Base-by-base conservation (phyloP, 2,329 filamentous ascomycete species). In the Epichloe sylvatica region DNA sequence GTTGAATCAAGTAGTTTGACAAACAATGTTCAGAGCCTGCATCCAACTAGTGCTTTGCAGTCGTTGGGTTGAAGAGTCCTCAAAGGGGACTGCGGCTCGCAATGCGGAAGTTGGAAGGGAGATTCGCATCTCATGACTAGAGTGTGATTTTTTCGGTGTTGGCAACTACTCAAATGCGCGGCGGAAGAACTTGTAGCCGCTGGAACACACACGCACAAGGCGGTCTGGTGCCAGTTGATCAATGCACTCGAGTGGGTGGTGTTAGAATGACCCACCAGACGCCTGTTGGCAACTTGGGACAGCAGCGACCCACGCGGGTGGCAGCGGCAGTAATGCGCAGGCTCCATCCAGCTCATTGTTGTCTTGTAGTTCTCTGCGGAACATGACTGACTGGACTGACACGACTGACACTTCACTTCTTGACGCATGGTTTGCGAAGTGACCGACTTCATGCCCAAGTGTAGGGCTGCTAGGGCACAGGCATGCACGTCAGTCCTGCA, bases 151-250 rank as follows among this genome's bases (percentile, higher is more conserved):
- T 49, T 47, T 47, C 25, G 25, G 12, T 39, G 30, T 42, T 47
- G 36, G 37, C 36, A 45, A 46, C 30, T 30, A 3, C 30, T 30
- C 30, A 30, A 30, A 30, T 25, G 25, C 19, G 43, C 43, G 30
- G 4, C 48, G 48, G 48, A 50, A 46, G 43, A 50, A 50, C 48
- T 34, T 39, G 36, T 40, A 17, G 42, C 48, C 48, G 48, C 7
- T 19, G 35, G 7, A 47, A 17, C 15, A 17, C 8, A 5, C 23
- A n/a, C 4, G 11, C 5, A 11, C 23, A 17, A 17, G 17, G 41
- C 25, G n/a, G 13, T 8, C 11, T 33, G 23, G 23, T 30, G 19
- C 23, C n/a, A 41, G 25, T 9, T 30, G 25, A 30, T 30, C 19
- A 41, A 9, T 41, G n/a, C 6, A 12, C 17, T 39, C 15, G 17